Percentiles rank a stretch among this genome's conserved stretches.
Evolutionary conservation across 345 rosid genomes (phyloP).

Genomic region (Bruguiera sexangula): DNA sequence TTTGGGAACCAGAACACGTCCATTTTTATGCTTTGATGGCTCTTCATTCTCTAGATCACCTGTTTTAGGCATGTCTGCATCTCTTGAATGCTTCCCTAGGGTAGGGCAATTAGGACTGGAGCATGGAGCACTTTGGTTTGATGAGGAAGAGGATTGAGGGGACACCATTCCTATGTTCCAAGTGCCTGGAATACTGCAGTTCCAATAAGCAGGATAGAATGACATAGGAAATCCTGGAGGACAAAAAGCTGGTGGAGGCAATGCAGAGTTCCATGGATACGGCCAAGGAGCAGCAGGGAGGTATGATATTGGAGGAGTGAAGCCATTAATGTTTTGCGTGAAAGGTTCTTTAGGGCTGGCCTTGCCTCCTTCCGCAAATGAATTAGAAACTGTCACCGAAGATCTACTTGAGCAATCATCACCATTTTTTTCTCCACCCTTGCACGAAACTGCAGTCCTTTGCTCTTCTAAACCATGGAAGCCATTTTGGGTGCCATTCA

Average conservation of each 20-base stretch:
- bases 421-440: constrained; percentile 41
- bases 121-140: constrained; percentile 8
- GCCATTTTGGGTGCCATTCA: constrained; percentile 41
- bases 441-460: constrained; percentile 14
- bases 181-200: constrained; percentile 30
- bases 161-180: constrained; percentile 43
- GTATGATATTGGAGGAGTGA: constrained; percentile 19
- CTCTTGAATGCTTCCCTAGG: constrained; percentile 26
- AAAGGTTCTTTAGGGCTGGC: constrained; percentile 30
- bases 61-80: constrained; percentile 26
- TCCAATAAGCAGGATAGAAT: constrained; percentile 27
- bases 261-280: constrained; percentile 55
- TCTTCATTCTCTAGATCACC: constrained; percentile 17
- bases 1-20: constrained; percentile 19
- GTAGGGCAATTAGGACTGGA: constrained; percentile 11
- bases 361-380: constrained; percentile 31
- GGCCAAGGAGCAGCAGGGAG: constrained; percentile 60
- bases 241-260: constrained; percentile 39
- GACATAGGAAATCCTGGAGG: constrained; percentile 27
- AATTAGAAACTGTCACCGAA: constrained; percentile 44
- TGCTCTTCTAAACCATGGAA: constrained; percentile 28
- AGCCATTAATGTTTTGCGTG: constrained; percentile 40
- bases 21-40: constrained; percentile 3
- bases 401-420: constrained; percentile 46
- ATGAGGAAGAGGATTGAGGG: constrained; percentile 16